phyloP scores from a whole-genome alignment of 495 filamentous ascomycete genomes.

The Penicillium samsonianum region DNA sequence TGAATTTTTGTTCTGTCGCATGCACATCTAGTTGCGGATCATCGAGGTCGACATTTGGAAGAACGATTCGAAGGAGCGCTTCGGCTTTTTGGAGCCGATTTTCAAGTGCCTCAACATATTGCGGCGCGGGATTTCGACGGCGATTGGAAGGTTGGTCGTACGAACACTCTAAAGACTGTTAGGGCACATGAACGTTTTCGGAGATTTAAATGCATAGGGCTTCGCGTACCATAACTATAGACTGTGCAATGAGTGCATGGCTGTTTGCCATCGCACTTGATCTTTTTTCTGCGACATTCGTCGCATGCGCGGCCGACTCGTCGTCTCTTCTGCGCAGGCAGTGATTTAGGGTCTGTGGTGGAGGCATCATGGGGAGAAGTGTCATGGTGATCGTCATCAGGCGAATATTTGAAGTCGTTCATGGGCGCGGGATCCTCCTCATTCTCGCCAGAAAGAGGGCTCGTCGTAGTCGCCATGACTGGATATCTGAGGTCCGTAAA shows the following conservation, averaged over 20 bases:
- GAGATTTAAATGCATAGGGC: slow-evolving; percentile 8
- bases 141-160: slow-evolving; percentile 98
- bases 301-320: slow-evolving; percentile 92
- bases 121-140: slow-evolving; percentile 88
- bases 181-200: slow-evolving; percentile 25
- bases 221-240: slow-evolving; percentile 89
- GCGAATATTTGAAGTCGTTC: slow-evolving; percentile 26
- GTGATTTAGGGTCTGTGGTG: slow-evolving; percentile 33
- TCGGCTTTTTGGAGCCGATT: slow-evolving; percentile 81
- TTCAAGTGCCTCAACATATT: slow-evolving; percentile 93
- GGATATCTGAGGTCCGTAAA: slow-evolving; percentile 7
- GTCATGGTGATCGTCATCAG: slow-evolving; percentile 34
- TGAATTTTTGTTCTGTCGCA: slow-evolving; percentile 53
- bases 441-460: slow-evolving; percentile 30
- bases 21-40: slow-evolving; percentile 77
- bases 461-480: slow-evolving; percentile 25
- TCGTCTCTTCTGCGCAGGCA: slow-evolving; percentile 81
- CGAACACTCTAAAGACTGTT: slow-evolving; percentile 74
- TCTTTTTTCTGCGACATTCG: slow-evolving; percentile 96
- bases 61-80: slow-evolving; percentile 71
- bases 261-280: slow-evolving; percentile 97
- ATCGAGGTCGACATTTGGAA: slow-evolving; percentile 82
- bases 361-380: slow-evolving; percentile 25
- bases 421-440: slow-evolving; percentile 38
- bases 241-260: slow-evolving; percentile 98